These are phyloP conservation scores for Penicillium daleae DNA, from an alignment of 495 filamentous ascomycete genomes.

Conservation along the genomic window DNA sequence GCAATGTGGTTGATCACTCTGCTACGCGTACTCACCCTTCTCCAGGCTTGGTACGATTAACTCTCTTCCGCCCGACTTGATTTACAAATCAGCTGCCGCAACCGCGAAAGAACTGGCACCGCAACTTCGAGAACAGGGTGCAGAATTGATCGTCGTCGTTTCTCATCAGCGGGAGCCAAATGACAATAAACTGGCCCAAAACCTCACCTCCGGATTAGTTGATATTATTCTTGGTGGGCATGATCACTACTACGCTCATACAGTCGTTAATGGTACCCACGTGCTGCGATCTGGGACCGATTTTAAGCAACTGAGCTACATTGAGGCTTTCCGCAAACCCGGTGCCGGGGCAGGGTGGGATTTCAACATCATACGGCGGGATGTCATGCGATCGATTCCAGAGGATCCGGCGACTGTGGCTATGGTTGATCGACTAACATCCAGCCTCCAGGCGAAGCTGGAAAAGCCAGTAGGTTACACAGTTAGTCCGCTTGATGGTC, in stretches of 20 bases:
- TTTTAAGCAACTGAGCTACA: slow-evolving; percentile 88
- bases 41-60: slow-evolving; percentile 85
- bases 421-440: slow-evolving; percentile 69
- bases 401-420: slow-evolving; percentile 58
- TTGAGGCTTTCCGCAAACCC: slow-evolving; percentile 67
- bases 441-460: slow-evolving; percentile 70
- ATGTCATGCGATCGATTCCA: slow-evolving; percentile 68
- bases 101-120: slow-evolving; percentile 74
- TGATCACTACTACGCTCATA: slow-evolving; percentile 85
- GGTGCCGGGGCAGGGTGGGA: slow-evolving; percentile 62
- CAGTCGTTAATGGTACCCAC: slow-evolving; percentile 74
- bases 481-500: slow-evolving; percentile 75
- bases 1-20: background rate
- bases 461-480: slow-evolving; percentile 86
- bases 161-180: slow-evolving; percentile 88
- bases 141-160: slow-evolving; percentile 77
- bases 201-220: slow-evolving; percentile 65
- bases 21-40: background rate
- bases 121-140: slow-evolving; percentile 70
- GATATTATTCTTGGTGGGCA: slow-evolving; percentile 89
- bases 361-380: slow-evolving; percentile 74
- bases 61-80: slow-evolving; percentile 74
- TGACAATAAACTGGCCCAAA: slow-evolving; percentile 76
- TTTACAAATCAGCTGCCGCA: slow-evolving; percentile 74
- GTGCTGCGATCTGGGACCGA: slow-evolving; percentile 83